A percentile compares a stretch with the other conserved stretches of the same genome.
These are phyloP conservation scores for Angomonas deanei DNA, from an alignment of 208 protist species.

Conservation along the genomic window DNA sequence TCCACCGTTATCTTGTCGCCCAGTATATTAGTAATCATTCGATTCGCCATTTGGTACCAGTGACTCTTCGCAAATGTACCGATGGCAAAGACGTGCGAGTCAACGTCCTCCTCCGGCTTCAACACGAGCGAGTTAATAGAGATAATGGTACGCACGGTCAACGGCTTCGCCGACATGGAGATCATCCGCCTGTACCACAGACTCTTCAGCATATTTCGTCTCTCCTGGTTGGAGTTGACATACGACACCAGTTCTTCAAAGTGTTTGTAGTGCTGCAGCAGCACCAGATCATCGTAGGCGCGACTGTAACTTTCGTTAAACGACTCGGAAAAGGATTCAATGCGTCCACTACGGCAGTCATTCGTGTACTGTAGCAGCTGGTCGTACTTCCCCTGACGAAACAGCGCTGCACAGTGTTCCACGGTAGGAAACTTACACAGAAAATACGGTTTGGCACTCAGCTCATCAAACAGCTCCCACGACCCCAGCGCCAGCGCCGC, in stretches of 20 bases:
- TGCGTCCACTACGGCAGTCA: conserved; percentile 48
- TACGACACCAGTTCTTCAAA: conserved; percentile 98
- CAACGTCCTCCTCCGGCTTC: conserved; percentile 84
- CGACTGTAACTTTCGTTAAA: conserved; percentile 86
- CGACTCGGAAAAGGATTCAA: conserved; percentile 73
- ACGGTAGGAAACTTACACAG: conserved; percentile 54
- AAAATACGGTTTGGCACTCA: conserved; percentile 34
- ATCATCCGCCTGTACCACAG: conserved; percentile 89
- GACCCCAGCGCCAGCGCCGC: conserved; percentile 69
- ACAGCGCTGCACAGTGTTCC: conserved; percentile 72
- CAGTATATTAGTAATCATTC: conserved; percentile 61
- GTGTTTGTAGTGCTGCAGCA: conserved; percentile 97
- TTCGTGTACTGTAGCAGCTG: conserved; percentile 57
- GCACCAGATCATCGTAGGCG: conserved; percentile 93
- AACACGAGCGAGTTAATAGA: conserved; percentile 95
- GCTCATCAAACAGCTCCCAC: conserved; percentile 76
- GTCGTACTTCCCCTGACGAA: conserved; percentile 46
- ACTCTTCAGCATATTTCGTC: conserved; percentile 49
- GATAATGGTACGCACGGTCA: conserved; percentile 92
- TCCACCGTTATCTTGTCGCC: conserved; percentile 23
- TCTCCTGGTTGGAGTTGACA: conserved; percentile 65
- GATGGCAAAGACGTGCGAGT: conserved; percentile 95
- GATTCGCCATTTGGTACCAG: conserved; percentile 66
- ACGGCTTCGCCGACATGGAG: conserved; percentile 84
- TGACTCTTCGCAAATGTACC: conserved; percentile 78